Conservation (phyloP, 768 basidiomycete species). For the Xerocomus spinulosus region DNA sequence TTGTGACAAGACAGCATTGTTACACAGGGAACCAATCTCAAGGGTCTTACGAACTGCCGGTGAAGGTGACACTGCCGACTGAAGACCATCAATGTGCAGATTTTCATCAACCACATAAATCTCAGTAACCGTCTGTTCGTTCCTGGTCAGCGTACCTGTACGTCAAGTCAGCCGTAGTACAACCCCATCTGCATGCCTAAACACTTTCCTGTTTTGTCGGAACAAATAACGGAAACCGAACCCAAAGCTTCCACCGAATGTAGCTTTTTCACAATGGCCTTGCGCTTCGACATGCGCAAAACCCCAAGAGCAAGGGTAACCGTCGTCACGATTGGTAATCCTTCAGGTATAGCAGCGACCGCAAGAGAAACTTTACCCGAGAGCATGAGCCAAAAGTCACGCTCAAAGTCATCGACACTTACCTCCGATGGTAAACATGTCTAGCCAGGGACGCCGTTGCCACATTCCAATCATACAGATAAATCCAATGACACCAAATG, state of each 20-base stretch:
- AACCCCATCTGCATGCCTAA: background rate
- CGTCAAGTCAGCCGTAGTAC: background rate
- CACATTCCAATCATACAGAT: slow-evolving; percentile 88
- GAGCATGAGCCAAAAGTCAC: slow-evolving; percentile 7
- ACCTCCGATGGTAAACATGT: slow-evolving; percentile 99
- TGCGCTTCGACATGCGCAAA: slow-evolving; percentile 87
- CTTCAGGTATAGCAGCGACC: slow-evolving; percentile 98
- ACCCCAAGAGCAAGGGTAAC: slow-evolving; percentile 96
- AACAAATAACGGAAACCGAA: slow-evolving; percentile 95
- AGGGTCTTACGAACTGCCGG: slow-evolving; percentile 70
- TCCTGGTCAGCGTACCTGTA: slow-evolving; percentile 84
- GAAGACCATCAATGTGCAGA: slow-evolving; percentile 51
- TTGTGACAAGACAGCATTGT: slow-evolving; percentile 65
- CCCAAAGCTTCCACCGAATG: slow-evolving; percentile 94
- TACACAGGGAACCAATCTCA: slow-evolving; percentile 84
- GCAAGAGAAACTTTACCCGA: slow-evolving; percentile 77
- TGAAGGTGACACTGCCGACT: slow-evolving; percentile 46
- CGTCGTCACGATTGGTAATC: slow-evolving; percentile 93
- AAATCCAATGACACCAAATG: slow-evolving; percentile 91
- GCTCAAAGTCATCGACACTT: slow-evolving; percentile 19
- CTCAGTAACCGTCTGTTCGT: slow-evolving; percentile 92
- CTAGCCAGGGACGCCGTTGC: slow-evolving; percentile 85
- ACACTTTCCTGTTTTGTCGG: slow-evolving; percentile 84
- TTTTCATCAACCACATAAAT: slow-evolving; percentile 84
- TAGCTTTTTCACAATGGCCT: slow-evolving; percentile 95